These are phyloP conservation scores for Russula emetica DNA, from an alignment of 768 basidiomycete species.

Conservation along the genomic window DNA sequence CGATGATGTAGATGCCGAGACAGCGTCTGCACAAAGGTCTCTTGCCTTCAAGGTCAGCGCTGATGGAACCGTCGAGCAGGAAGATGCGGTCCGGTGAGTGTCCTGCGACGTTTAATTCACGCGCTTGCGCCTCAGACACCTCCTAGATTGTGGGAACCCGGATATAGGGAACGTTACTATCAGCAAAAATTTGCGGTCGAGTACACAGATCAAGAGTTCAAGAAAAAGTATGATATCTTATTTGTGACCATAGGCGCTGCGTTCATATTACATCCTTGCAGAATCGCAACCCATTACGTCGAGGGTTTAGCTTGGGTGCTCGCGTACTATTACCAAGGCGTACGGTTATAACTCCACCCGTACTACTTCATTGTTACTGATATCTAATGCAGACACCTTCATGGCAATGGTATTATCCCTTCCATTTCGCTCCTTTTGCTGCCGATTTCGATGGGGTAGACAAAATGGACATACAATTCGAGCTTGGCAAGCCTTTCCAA, in stretches of 20 bases:
- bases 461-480: constrained; percentile 76
- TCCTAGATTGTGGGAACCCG: constrained; percentile 87
- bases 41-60: constrained; percentile 72
- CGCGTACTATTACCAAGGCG: constrained; percentile 98
- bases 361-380: constrained; percentile 2
- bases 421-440: constrained; percentile 97
- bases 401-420: constrained; percentile 99
- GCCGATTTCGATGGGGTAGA: constrained; percentile 82
- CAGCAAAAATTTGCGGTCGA: constrained; percentile 84
- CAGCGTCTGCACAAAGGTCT: constrained; percentile 42
- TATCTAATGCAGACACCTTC: constrained; percentile 62
- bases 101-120: constrained; percentile 7
- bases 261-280: constrained; percentile 33
- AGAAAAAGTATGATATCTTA: constrained; percentile 52
- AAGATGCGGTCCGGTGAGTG: constrained; percentile 85
- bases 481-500: constrained; percentile 82
- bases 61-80: constrained; percentile 92
- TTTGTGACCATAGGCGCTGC: constrained; percentile 11
- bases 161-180: constrained; percentile 95
- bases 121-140: constrained; percentile 20
- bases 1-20: constrained; percentile 28
- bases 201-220: constrained; percentile 64
- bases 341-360: constrained; percentile 37
- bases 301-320: constrained; percentile 96
- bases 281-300: constrained; percentile 78